Evolutionary conservation across 2,329 filamentous ascomycete genomes (phyloP), one percentile per base, ranked within the genome.

Genomic region (Pseudophaeomoniella oleicola): DNA sequence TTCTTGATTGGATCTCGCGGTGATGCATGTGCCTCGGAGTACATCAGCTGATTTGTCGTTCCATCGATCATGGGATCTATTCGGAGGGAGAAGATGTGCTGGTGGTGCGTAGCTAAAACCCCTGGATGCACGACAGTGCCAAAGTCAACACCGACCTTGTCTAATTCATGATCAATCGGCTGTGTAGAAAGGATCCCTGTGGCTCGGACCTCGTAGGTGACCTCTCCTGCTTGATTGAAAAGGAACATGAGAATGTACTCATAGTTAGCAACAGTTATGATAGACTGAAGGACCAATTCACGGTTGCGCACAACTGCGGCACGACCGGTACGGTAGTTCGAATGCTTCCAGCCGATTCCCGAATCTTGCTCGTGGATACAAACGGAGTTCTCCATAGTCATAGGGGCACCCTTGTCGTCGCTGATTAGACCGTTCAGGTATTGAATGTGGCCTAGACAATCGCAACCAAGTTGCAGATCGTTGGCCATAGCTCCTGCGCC

Each of bases 71-170:
- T 44, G n/a, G 74, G 73, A 48, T 78, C 74, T 10, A 78, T 60
- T 5, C 74, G 69, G 4, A 78, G 62, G 3, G 70, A 76, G 59
- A 87, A 84, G 53, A 85, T 80, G 55, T 86, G 81, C 51, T 87
- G 81, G 49, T 86, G 81, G 55, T 81, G 75, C 0, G 66, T 63
- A 2, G 77, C 79, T 19, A 84, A 68, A 12, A 79, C 77, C 31
- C 78, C 76, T 0, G 77, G 76, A 40, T 78, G 74, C 3, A 82
- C 75, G 30, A 80, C 69, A 1, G 76, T 82, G 22, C 76, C 78
- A 60, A 72, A 80, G 2, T 72, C 69, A 3, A 80, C 75, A 10
- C 71, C 74, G 40, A 77, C 69, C n/a, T n/a, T n/a, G n/a, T n/a
- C n/a, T n/a, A n/a, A n/a, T n/a, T n/a, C n/a, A n/a, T n/a, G n/a